Percentiles rank a stretch among this genome's conserved stretches.
phyloP scores from a whole-genome alignment of 257 asterid genomes.

The Osmanthus fragrans region DNA sequence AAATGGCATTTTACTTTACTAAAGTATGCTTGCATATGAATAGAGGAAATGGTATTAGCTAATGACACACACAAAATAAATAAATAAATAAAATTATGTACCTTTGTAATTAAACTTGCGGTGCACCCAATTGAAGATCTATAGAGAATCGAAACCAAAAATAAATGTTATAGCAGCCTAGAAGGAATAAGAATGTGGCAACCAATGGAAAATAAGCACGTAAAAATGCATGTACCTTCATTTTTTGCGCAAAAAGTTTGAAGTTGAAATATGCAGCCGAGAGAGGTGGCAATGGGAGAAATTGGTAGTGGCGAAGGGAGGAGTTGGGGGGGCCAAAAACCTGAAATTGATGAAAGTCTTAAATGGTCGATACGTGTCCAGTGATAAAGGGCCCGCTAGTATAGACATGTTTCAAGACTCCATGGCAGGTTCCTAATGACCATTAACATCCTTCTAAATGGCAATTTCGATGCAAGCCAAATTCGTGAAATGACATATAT shows the following conservation, averaged over 20 bases:
- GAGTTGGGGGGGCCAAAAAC: slow-evolving; percentile 1
- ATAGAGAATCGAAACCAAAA: neutral
- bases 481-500: slow-evolving; percentile 8
- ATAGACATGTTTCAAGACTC: slow-evolving; percentile 20
- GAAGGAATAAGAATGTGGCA: neutral
- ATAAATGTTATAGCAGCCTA: neutral
- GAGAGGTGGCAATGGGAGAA: neutral
- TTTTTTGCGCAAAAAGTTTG: slow-evolving; percentile 19
- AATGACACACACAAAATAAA: neutral
- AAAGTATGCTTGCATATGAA: too few relatives aligned
- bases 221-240: slow-evolving; percentile 41
- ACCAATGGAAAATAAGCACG: neutral
- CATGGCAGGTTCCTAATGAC: slow-evolving; percentile 7
- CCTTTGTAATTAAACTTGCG: slow-evolving; percentile 62
- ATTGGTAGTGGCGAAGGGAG: slow-evolving; percentile 8
- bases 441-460: slow-evolving; percentile 30
- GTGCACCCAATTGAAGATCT: slow-evolving; percentile 89
- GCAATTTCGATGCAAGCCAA: slow-evolving; percentile 29
- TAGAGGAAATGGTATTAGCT: neutral
- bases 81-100: neutral
- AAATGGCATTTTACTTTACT: neutral
- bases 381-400: slow-evolving; percentile 19
- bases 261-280: slow-evolving; percentile 28
- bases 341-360: slow-evolving; percentile 5
- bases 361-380: slow-evolving; percentile 27